Evolutionary conservation across 2,329 filamentous ascomycete species (phyloP).

Genomic region (Aspergillus hiratsukae): DNA sequence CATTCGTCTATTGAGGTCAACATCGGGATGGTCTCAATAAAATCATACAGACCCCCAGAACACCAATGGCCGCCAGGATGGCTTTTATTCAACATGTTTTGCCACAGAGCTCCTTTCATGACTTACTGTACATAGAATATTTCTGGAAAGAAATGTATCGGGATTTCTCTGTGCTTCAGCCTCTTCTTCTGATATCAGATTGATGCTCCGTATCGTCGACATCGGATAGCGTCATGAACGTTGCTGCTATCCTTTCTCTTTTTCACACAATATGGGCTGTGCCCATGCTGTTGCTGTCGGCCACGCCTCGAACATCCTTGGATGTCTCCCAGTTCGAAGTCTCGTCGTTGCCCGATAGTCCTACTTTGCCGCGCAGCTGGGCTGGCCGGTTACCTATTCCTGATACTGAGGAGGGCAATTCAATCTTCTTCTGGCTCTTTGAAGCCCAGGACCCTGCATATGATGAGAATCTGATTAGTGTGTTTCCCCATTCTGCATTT

Average conservation of each 20-base stretch:
- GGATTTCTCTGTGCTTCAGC: not conserved
- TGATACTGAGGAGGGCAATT: conserved; percentile 22
- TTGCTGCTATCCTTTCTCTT: conserved; percentile 17
- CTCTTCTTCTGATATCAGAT: not conserved
- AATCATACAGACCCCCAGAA: not conserved
- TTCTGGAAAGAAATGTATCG: not conserved
- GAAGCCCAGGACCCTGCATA: conserved; percentile 25
- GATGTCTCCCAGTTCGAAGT: conserved; percentile 24
- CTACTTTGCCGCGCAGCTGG: conserved; percentile 29
- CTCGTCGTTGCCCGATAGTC: conserved; percentile 24
- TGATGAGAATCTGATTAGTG: conserved; percentile 33
- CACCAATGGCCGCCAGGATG: not conserved
- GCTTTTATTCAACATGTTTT: not conserved
- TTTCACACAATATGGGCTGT: conserved; percentile 17
- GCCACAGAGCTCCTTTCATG: not conserved
- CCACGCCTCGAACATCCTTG: not conserved
- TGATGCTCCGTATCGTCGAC: not conserved
- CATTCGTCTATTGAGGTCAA: conserved; percentile 11
- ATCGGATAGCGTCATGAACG: conserved; percentile 16
- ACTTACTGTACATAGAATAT: not conserved
- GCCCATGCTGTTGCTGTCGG: conserved; percentile 8
- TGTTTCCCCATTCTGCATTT: conserved; percentile 5
- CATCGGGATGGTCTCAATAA: conserved; percentile 1
- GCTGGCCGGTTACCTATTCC: conserved; percentile 32
- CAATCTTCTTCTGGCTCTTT: conserved; percentile 37